phyloP scores from a whole-genome alignment of 768 basidiomycete species.

The Mycena galericulata region DNA sequence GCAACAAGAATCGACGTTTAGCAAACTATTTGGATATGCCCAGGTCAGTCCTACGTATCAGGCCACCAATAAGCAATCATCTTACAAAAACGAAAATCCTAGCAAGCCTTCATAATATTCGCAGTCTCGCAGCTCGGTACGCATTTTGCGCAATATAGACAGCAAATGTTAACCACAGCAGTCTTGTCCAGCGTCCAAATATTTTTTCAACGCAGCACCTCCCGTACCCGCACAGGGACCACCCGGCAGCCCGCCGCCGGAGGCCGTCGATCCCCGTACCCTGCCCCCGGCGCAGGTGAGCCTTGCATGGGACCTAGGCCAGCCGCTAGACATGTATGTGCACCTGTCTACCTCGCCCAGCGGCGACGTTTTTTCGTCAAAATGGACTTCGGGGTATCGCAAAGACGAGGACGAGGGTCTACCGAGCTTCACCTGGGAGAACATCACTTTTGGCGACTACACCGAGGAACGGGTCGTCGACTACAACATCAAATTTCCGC shows the following conservation, averaged over 20 bases:
- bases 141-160: constrained; percentile 7
- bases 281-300: constrained; percentile 66
- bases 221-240: constrained; percentile 31
- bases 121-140: constrained; percentile 67
- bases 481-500: constrained; percentile 73
- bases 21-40: constrained; percentile 27
- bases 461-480: constrained; percentile 67
- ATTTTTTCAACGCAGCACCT: constrained; percentile 49
- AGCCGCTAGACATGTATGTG: constrained; percentile 77
- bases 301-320: constrained; percentile 71
- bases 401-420: constrained; percentile 62
- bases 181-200: constrained; percentile 56
- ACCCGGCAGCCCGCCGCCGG: constrained; percentile 37
- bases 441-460: constrained; percentile 85
- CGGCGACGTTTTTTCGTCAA: constrained; percentile 68
- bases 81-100: not conserved
- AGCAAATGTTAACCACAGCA: constrained; percentile 19
- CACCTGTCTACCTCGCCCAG: constrained; percentile 76
- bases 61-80: not conserved
- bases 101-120: constrained; percentile 81
- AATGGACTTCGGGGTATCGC: constrained; percentile 63
- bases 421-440: constrained; percentile 81
- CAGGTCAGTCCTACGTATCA: constrained; percentile 12
- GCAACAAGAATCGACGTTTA: constrained; percentile 26
- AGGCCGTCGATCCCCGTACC: constrained; percentile 57